phyloP scores from a whole-genome alignment of 768 basidiomycete species.

The Stropharia rugosoannulata region DNA sequence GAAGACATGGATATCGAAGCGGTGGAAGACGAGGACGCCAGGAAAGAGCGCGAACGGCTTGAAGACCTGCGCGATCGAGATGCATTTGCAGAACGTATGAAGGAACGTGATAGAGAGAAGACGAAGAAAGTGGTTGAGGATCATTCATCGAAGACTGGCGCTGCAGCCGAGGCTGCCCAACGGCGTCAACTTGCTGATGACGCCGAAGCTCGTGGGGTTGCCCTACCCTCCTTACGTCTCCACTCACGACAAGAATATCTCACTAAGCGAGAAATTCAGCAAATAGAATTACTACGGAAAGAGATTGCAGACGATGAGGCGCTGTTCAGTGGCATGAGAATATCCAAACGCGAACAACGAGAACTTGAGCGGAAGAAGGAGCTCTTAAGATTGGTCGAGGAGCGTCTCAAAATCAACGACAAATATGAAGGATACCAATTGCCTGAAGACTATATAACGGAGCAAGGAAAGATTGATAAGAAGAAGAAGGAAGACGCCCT shows the following conservation, averaged over 20 bases:
- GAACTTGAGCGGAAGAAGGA: slow-evolving; percentile 94
- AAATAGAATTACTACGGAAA: slow-evolving; percentile 87
- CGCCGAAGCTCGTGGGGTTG: slow-evolving; percentile 48
- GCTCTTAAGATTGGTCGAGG: slow-evolving; percentile 87
- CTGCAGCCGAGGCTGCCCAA: slow-evolving; percentile 80
- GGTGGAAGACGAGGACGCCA: slow-evolving; percentile 69
- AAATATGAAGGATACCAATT: slow-evolving; percentile 95
- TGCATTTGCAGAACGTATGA: slow-evolving; percentile 88
- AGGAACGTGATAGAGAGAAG: slow-evolving; percentile 76
- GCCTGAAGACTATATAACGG: slow-evolving; percentile 97
- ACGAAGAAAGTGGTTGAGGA: slow-evolving; percentile 93
- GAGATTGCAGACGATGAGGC: slow-evolving; percentile 95
- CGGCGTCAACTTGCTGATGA: slow-evolving; percentile 84
- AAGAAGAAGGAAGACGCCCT: slow-evolving; percentile 93
- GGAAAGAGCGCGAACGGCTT: slow-evolving; percentile 70
- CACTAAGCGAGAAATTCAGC: slow-evolving; percentile 94
- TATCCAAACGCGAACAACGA: slow-evolving; percentile 77
- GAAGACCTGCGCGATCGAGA: slow-evolving; percentile 88
- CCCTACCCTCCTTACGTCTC: slow-evolving; percentile 73
- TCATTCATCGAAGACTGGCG: slow-evolving; percentile 78
- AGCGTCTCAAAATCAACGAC: slow-evolving; percentile 91
- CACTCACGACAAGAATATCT: slow-evolving; percentile 95
- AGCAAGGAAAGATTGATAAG: slow-evolving; percentile 97
- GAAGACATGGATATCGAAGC: slow-evolving; percentile 42
- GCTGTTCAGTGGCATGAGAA: slow-evolving; percentile 86